Evolutionary conservation across 345 rosid species (phyloP), one percentile per base, ranked within the genome.

Genomic region (Citrus sinensis): DNA sequence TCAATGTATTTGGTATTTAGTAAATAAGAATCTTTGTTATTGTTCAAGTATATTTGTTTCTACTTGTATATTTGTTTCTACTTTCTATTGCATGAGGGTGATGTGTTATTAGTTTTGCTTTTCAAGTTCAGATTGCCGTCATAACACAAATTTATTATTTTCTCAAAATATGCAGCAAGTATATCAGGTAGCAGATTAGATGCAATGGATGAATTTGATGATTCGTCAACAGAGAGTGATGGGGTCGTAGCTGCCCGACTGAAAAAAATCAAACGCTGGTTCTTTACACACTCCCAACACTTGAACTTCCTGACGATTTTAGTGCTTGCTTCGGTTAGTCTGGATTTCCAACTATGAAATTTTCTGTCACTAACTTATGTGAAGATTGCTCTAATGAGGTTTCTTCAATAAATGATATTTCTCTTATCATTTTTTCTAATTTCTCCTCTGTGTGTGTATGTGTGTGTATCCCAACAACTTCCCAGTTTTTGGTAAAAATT

Each of bases 251-350:
- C 94, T 39, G 77, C 85, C 51, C 79, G 72, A 78, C 82, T 96
- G 24, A 83, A 76, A 49, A 76, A 80, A 65, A 79, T 89, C 29
- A 92, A 96, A 81, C 83, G 80, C 42, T 94, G 95, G 98, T 73
- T 96, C 77, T 76, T 88, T 30, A 82, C 93, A 25, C 93, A 89
- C 74, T 80, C 97, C 3, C 98, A 94, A 67, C 93, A 88, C 83
- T 74, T 96, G 91, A 96, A 94, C 83, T 96, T 94, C 86, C 85
- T 94, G 55, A 94, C 98, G 10, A 92, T 96, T 80, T 88, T 96
- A 81, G 86, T 92, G 76, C 98, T 96, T 81, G 99, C 99, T 80
- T 96, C 98, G 85, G 99, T 96, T 25, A 90, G 99, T 86, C 72
- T 70, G 7, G 51, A 67, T 64, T 78, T 42, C 25, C 29, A 4